Evolutionary conservation across 768 basidiomycete genomes (phyloP).

Genomic region (Leccinellum rugosiceps): DNA sequence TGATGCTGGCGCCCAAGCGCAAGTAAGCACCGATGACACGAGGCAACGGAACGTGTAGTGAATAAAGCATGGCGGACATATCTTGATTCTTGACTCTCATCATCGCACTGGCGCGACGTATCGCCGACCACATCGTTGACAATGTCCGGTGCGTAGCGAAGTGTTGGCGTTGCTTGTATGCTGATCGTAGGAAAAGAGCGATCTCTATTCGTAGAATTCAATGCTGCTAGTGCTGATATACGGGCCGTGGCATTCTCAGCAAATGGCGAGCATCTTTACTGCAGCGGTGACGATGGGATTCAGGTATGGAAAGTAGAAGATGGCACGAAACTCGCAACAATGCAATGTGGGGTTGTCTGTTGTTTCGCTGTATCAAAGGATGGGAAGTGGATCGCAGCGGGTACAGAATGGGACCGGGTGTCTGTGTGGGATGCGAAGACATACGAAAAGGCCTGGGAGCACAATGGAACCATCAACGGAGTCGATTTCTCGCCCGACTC

Average conservation of each 20-base stretch:
- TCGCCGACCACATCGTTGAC: background rate
- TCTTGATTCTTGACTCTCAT: background rate
- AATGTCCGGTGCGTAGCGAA: background rate
- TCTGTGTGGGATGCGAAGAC: background rate
- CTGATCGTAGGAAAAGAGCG: background rate
- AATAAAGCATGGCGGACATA: background rate
- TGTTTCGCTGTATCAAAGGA: background rate
- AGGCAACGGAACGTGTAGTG: background rate
- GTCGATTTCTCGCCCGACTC: background rate
- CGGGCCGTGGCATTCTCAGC: background rate
- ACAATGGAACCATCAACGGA: background rate
- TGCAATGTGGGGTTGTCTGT: background rate
- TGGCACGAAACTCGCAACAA: background rate
- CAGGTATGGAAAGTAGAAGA: background rate
- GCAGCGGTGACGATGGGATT: background rate
- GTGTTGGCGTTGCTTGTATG: background rate
- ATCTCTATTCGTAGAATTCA: background rate
- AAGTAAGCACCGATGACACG: background rate
- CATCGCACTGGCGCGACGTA: background rate
- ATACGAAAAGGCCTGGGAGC: background rate
- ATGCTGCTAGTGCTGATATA: background rate
- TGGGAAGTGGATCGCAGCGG: background rate
- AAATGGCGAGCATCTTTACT: background rate
- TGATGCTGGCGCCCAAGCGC: background rate
- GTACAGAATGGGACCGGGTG: background rate